These are phyloP conservation scores for Plasmodium gaboni DNA, from an alignment of 169 alveolate species.

Conservation along the genomic window DNA sequence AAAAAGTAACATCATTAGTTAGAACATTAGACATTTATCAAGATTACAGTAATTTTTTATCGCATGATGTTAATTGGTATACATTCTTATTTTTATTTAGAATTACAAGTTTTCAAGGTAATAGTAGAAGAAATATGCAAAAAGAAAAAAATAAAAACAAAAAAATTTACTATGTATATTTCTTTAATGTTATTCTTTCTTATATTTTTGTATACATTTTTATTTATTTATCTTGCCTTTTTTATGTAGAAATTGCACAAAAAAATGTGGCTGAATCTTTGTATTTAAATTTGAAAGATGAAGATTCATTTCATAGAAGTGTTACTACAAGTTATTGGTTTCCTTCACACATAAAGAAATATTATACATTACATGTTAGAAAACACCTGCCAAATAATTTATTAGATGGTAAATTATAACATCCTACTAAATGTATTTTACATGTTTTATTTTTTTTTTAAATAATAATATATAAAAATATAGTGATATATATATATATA, in stretches of 20 bases:
- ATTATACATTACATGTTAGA: constrained; percentile 28
- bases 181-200: neutral
- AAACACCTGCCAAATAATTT: constrained; percentile 8
- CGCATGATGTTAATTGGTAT: constrained; percentile 57
- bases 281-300: constrained; percentile 43
- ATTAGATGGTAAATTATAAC: constrained; percentile 21
- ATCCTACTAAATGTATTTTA: neutral
- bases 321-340: constrained; percentile 42
- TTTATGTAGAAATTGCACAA: constrained; percentile 13
- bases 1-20: constrained; percentile 14
- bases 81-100: constrained; percentile 34
- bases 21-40: constrained; percentile 28
- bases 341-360: constrained; percentile 39
- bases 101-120: constrained; percentile 32
- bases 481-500: neutral
- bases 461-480: neutral
- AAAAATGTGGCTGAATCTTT: constrained; percentile 29
- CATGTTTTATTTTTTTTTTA: constrained; percentile 1
- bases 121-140: neutral
- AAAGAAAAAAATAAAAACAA: neutral
- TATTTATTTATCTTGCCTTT: neutral
- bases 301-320: constrained; percentile 10
- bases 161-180: neutral
- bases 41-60: constrained; percentile 39
- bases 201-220: neutral